These are phyloP conservation scores for Tetradesmus obliquus DNA, from an alignment of 139 green algal species.

Conservation along the genomic window DNA sequence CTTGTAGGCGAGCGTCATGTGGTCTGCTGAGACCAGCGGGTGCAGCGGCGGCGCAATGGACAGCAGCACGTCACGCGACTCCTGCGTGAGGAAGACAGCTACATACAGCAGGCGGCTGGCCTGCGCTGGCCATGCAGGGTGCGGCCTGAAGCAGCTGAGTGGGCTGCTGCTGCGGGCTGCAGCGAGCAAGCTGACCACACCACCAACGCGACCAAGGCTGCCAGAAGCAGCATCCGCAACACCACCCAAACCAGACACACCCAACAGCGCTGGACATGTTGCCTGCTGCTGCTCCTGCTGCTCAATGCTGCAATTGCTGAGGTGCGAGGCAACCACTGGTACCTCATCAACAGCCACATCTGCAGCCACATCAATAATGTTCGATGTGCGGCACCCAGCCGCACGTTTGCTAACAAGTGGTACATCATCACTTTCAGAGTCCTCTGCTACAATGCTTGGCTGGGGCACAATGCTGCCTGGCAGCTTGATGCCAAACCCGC, in stretches of 20 bases:
- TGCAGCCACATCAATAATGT: background rate
- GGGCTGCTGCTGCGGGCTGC: background rate
- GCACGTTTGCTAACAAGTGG: conserved; percentile 15
- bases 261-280: background rate
- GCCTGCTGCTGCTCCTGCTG: background rate
- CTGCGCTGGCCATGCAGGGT: conserved; percentile 14
- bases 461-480: background rate
- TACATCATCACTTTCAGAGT: conserved; percentile 18
- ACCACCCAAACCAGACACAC: background rate
- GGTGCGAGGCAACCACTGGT: background rate
- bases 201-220: background rate
- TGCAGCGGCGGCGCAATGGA: conserved; percentile 25
- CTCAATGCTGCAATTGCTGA: background rate
- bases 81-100: conserved; percentile 41
- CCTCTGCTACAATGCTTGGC: background rate
- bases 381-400: background rate
- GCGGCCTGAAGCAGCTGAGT: conserved; percentile 1
- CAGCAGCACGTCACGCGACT: conserved; percentile 38
- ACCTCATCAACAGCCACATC: background rate
- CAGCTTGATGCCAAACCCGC: background rate
- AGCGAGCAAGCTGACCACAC: background rate
- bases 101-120: conserved; percentile 21
- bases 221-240: background rate
- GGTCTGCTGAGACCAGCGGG: conserved; percentile 17
- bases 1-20: conserved; percentile 44